phyloP scores from a whole-genome alignment of 352 stramenopile species.

The Pythium phragmitis region DNA sequence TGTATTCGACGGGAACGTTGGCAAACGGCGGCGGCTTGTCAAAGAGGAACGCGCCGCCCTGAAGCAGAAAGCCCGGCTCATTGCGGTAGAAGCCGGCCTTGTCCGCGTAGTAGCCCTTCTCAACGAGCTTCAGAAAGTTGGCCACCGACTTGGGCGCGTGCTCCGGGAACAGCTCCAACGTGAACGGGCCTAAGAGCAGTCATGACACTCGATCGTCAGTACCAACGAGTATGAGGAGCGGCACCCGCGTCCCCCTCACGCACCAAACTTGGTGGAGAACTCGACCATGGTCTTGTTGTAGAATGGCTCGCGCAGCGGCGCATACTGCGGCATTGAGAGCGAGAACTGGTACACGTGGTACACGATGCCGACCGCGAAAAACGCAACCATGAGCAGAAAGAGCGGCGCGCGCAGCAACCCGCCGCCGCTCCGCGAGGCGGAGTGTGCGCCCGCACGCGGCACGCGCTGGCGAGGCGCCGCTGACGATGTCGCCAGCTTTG shows the following conservation, averaged over 20 bases:
- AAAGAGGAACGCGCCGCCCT: constrained; percentile 72
- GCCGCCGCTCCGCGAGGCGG: constrained; percentile 10
- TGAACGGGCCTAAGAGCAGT: constrained; percentile 50
- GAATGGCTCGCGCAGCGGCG: constrained; percentile 58
- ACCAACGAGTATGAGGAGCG: too few relatives aligned
- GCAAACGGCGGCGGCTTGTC: constrained; percentile 65
- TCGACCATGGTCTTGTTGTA: constrained; percentile 82
- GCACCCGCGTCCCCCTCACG: constrained; percentile 3
- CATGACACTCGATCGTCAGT: background rate
- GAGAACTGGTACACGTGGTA: constrained; percentile 73
- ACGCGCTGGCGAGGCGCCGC: constrained; percentile 22
- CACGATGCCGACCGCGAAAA: constrained; percentile 58
- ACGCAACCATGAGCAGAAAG: constrained; percentile 35
- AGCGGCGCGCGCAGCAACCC: constrained; percentile 27
- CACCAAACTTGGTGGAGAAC: constrained; percentile 76
- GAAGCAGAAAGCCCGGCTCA: constrained; percentile 76
- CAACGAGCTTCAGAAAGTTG: constrained; percentile 68
- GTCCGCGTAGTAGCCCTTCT: constrained; percentile 62
- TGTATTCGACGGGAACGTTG: constrained; percentile 80
- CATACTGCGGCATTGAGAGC: constrained; percentile 25
- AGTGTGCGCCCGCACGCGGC: constrained; percentile 19
- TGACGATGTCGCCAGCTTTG: background rate
- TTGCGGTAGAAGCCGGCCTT: constrained; percentile 86
- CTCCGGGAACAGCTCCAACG: constrained; percentile 74
- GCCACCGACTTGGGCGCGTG: constrained; percentile 75